Conservation (phyloP, 148 eudicot genomes). For the Heliosperma pusillum region DNA sequence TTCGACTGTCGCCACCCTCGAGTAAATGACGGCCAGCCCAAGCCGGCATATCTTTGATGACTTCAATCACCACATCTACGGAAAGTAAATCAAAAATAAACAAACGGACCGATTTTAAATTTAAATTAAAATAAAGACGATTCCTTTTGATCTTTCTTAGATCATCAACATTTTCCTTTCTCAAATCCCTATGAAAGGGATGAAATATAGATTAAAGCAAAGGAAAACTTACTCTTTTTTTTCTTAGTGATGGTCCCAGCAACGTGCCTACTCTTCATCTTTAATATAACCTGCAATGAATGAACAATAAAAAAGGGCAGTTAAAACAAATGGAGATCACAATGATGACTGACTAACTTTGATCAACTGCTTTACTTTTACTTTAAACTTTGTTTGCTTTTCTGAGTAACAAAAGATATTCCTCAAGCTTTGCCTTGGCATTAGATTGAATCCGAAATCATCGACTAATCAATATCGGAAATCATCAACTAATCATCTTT, state of each 20-base stretch:
- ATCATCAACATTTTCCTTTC: slow-evolving; percentile 47
- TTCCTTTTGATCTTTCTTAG: slow-evolving; percentile 37
- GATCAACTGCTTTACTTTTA: slow-evolving; percentile 24
- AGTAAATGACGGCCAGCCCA: slow-evolving; percentile 96
- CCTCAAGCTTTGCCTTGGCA: slow-evolving; percentile 17
- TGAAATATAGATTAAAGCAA: slow-evolving; percentile 41
- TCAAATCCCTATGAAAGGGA: slow-evolving; percentile 67
- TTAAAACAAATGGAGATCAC: slow-evolving; percentile 28
- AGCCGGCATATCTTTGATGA: slow-evolving; percentile 77
- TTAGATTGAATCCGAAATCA: slow-evolving; percentile 24
- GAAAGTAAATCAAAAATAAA: background rate
- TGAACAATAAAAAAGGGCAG: slow-evolving; percentile 19
- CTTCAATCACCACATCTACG: slow-evolving; percentile 81
- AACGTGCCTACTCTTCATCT: slow-evolving; percentile 95
- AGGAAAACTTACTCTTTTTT: slow-evolving; percentile 84
- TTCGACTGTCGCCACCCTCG: slow-evolving; percentile 67
- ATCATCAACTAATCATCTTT: slow-evolving; percentile 16
- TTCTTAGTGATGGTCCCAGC: slow-evolving; percentile 99
- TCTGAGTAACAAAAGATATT: slow-evolving; percentile 12
- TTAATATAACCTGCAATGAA: slow-evolving; percentile 70
- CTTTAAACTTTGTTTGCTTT: slow-evolving; percentile 30
- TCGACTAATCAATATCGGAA: slow-evolving; percentile 31
- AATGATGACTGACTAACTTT: slow-evolving; percentile 32
- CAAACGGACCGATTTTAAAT: background rate
- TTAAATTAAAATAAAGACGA: slow-evolving; percentile 26